Percentiles rank a stretch among this genome's conserved stretches.
Evolutionary conservation across 2,329 filamentous ascomycete genomes (phyloP).

Genomic region (Chaetomium sp.): DNA sequence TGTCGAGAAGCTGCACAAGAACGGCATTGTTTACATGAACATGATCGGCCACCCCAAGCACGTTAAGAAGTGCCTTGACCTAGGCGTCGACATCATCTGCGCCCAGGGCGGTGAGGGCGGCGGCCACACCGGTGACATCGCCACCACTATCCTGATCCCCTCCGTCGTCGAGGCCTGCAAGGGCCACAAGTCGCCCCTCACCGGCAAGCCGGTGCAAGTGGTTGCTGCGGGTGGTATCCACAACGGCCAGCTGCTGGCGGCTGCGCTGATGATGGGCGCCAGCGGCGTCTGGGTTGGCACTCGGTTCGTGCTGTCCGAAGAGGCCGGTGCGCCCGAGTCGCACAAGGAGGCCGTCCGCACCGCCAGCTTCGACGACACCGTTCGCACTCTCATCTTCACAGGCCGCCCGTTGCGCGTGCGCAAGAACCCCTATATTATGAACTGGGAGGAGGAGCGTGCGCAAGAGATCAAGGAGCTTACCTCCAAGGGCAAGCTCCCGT

Average conservation of each 20-base stretch:
- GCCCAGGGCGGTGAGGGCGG: constrained; percentile 97
- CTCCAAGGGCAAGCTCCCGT: constrained; percentile 84
- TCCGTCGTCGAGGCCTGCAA: constrained; percentile 81
- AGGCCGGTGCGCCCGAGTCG: constrained; percentile 88
- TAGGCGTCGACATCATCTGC: constrained; percentile 95
- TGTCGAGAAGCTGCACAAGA: constrained; percentile 85
- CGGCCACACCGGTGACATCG: constrained; percentile 92
- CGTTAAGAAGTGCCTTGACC: constrained; percentile 90
- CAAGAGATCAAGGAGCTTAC: constrained; percentile 93
- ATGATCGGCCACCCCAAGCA: constrained; percentile 99
- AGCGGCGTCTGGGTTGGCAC: constrained; percentile 95
- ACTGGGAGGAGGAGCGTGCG: constrained; percentile 93
- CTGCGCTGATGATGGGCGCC: constrained; percentile 89
- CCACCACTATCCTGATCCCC: constrained; percentile 89
- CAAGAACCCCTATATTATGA: constrained; percentile 88
- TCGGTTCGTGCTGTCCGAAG: constrained; percentile 88
- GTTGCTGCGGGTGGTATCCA: constrained; percentile 92
- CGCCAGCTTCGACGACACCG: constrained; percentile 89
- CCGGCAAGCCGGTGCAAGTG: constrained; percentile 84
- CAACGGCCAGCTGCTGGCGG: constrained; percentile 88
- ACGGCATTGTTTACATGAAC: constrained; percentile 97
- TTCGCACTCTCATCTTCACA: constrained; percentile 98
- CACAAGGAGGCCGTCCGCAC: constrained; percentile 97
- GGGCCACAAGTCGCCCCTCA: constrained; percentile 82
- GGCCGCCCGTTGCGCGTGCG: constrained; percentile 91